These are phyloP conservation scores for Microcera coccophila DNA, from an alignment of 2,329 filamentous ascomycete species.

Conservation along the genomic window DNA sequence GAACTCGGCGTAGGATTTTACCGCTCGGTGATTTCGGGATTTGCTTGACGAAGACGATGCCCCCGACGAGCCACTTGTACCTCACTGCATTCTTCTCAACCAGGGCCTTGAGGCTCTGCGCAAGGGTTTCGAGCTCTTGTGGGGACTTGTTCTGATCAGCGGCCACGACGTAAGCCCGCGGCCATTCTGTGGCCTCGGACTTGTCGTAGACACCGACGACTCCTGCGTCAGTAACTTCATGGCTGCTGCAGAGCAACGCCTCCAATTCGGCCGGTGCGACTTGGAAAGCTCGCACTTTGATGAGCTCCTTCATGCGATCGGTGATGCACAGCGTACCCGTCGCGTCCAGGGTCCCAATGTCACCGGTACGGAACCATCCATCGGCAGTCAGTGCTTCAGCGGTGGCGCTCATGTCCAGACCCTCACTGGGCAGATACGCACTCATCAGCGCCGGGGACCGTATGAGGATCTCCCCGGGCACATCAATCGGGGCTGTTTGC, in stretches of 20 bases:
- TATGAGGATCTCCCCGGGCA: constrained; percentile 63
- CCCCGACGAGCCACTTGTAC: constrained; percentile 67
- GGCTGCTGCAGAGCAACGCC: constrained; percentile 34
- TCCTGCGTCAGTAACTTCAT: constrained; percentile 57
- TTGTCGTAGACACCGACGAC: constrained; percentile 57
- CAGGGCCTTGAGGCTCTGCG: constrained; percentile 52
- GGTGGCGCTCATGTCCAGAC: constrained; percentile 39
- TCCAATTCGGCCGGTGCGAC: constrained; percentile 53
- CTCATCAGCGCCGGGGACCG: constrained; percentile 62
- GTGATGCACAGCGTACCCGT: constrained; percentile 61
- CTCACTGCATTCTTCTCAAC: constrained; percentile 57
- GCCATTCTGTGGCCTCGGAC: constrained; percentile 58
- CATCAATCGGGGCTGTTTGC: constrained; percentile 40
- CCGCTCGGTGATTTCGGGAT: constrained; percentile 68
- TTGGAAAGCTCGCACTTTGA: constrained; percentile 59
- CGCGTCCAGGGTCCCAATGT: constrained; percentile 58
- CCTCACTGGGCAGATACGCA: constrained; percentile 62
- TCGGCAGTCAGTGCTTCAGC: constrained; percentile 43
- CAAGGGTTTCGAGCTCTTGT: constrained; percentile 41
- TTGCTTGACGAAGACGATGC: constrained; percentile 62
- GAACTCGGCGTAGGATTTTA: constrained; percentile 44
- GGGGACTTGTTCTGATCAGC: constrained; percentile 24
- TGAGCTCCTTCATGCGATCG: constrained; percentile 67
- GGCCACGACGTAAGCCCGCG: constrained; percentile 59
- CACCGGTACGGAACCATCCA: constrained; percentile 69